Conservation (phyloP, 306 rosid species). For the Cucumis melo region DNA sequence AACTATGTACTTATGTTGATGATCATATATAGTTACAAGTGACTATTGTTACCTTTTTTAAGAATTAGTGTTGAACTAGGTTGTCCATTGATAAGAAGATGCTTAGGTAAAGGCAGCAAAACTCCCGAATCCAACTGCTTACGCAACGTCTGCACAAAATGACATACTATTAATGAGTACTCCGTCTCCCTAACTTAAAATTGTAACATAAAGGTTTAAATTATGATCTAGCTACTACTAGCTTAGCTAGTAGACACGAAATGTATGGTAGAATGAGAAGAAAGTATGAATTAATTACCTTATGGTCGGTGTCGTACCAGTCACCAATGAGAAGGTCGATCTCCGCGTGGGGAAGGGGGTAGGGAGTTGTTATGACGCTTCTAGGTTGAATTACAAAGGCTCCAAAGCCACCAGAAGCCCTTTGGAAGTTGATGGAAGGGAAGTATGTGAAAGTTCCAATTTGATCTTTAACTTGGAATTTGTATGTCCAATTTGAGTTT, state of each 20-base stretch:
- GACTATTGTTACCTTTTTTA: slow-evolving; percentile 26
- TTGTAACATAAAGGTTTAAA: too few species aligned
- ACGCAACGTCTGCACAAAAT: slow-evolving; percentile 26
- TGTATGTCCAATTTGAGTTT: slow-evolving; percentile 69
- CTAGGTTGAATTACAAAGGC: slow-evolving; percentile 51
- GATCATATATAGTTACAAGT: too few species aligned
- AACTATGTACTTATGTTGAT: too few species aligned
- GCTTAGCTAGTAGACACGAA: background rate
- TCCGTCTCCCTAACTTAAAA: too few species aligned
- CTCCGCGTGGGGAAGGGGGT: slow-evolving; percentile 39
- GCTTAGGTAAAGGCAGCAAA: slow-evolving; percentile 52
- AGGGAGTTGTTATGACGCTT: slow-evolving; percentile 52
- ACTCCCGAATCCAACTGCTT: slow-evolving; percentile 35
- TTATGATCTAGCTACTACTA: too few species aligned
- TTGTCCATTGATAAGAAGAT: slow-evolving; percentile 63
- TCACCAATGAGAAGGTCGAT: slow-evolving; percentile 59
- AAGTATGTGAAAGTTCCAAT: slow-evolving; percentile 63
- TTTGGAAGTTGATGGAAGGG: slow-evolving; percentile 58
- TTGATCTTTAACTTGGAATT: slow-evolving; percentile 75
- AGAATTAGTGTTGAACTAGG: slow-evolving; percentile 21
- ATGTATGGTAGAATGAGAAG: background rate
- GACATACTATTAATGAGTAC: too few species aligned
- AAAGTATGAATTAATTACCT: slow-evolving; percentile 21
- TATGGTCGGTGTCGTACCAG: slow-evolving; percentile 51
- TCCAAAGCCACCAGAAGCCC: slow-evolving; percentile 72